Evolutionary conservation across 2,329 filamentous ascomycete species (phyloP), one percentile per base, ranked within the genome.

Genomic region (Epichloe bromicola): DNA sequence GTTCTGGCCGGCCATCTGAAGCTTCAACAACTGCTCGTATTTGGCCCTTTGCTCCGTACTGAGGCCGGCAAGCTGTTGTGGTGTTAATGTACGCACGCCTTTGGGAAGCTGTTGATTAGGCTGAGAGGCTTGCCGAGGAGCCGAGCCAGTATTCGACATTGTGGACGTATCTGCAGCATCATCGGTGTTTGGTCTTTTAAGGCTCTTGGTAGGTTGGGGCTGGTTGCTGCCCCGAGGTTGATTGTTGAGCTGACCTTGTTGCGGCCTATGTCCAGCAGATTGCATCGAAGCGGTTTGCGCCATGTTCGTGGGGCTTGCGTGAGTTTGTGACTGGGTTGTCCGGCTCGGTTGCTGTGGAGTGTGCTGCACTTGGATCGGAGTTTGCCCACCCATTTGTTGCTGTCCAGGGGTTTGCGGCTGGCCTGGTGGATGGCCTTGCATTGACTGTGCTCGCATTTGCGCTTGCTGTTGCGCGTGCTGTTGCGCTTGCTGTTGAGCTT

Each of bases 111-210:
- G 56, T 47, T 52, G 55, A n/a, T 53, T 58, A 5, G 57, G 55
- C 23, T 65, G 65, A 12, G 61, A 56, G 10, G 44, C 47, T 12
- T 63, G 58, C 46, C 60, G 59, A 26, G 48, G 46, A 11, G 54
- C n/a, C 12, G 55, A 37, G 14, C 5, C 33, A 34, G 60, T 51
- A 42, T 61, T 63, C 2, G 57, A 51, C 2, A 50, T 42, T 19
- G 60, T 53, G 3, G 56, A 42, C 12, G 55, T 53, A 23, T 72
- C 70, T n/a, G 54, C 54, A 10, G 54, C 56, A 45, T 78, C 75
- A 23, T 78, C 75, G 3, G 67, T 63, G 48, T 65, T 74, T 4
- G 74, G 65, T 1, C 76, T 73, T 64, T 80, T 79, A 42, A 76
- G 65, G 46, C 65, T 73, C 60, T 74, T 78, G 15, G 46, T 47